Evolutionary conservation across 352 stramenopile species (phyloP).

Genomic region (Phytopythium kandeliae): DNA sequence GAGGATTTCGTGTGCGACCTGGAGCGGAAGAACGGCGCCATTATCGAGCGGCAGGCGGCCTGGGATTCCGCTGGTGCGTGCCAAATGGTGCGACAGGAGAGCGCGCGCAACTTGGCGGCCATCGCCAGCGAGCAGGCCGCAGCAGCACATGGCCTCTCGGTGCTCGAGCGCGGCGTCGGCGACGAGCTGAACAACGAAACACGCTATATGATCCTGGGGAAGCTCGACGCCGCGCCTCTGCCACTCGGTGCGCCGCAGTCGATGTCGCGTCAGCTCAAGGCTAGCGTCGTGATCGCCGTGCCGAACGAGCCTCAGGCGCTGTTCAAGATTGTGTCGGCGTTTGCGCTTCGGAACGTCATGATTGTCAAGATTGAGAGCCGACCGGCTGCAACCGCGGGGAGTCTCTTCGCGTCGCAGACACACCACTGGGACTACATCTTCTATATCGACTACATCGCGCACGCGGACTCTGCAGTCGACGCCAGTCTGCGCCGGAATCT

Average conservation of each 20-base stretch:
- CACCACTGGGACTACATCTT: constrained; percentile 82
- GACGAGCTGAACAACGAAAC: constrained; percentile 72
- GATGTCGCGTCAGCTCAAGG: constrained; percentile 36
- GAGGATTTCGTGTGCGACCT: constrained; percentile 60
- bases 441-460: constrained; percentile 71
- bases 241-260: constrained; percentile 18
- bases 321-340: constrained; percentile 76
- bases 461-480: constrained; percentile 35
- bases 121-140: constrained; percentile 67
- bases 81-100: constrained; percentile 54
- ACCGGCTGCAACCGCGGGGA: constrained; percentile 52
- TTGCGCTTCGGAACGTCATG: constrained; percentile 68
- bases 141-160: constrained; percentile 36
- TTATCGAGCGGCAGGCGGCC: constrained; percentile 55
- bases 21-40: constrained; percentile 40
- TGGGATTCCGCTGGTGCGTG: constrained; percentile 66
- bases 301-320: constrained; percentile 65
- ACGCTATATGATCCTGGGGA: constrained; percentile 66
- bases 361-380: constrained; percentile 82
- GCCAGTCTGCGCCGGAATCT: constrained; percentile 48
- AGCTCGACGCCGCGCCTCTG: constrained; percentile 33
- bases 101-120: constrained; percentile 37
- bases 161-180: constrained; percentile 50
- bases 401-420: constrained; percentile 56
- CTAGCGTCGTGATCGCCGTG: constrained; percentile 62